A percentile compares a stretch with the other conserved stretches of the same genome.
Conservation (phyloP, 2,329 filamentous ascomycete genomes). For the Plenodomus lindquistii region DNA sequence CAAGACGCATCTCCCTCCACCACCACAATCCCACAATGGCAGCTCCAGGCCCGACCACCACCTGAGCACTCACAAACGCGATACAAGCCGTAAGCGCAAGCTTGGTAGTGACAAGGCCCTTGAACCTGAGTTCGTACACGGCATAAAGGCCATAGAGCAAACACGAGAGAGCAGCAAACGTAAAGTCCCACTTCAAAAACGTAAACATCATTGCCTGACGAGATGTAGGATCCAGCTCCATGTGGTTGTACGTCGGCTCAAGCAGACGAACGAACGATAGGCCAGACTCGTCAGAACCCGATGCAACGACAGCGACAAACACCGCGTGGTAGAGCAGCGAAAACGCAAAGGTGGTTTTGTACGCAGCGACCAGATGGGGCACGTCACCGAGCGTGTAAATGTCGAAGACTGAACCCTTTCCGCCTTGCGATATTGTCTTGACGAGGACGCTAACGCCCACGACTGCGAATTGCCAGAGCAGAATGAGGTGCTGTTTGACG, state of each 20-base stretch:
- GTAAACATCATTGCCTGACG: neutral
- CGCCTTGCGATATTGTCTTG: neutral
- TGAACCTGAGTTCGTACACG: neutral
- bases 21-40: neutral
- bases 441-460: neutral
- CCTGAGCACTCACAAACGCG: neutral
- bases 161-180: neutral
- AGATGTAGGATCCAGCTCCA: neutral
- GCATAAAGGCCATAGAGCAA: neutral
- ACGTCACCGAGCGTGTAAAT: neutral
- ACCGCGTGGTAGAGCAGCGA: neutral
- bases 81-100: neutral
- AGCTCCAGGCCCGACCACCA: neutral
- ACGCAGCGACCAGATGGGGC: neutral
- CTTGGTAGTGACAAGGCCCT: neutral
- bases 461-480: neutral
- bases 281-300: neutral
- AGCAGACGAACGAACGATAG: neutral
- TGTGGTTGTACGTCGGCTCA: neutral
- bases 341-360: neutral
- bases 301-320: neutral
- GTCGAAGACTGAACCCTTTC: neutral
- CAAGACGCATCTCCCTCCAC: neutral
- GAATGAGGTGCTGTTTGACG: neutral
- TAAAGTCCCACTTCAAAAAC: neutral